Conservation (phyloP, 1,139 yeast species). For the Nematodospora anomalae region DNA sequence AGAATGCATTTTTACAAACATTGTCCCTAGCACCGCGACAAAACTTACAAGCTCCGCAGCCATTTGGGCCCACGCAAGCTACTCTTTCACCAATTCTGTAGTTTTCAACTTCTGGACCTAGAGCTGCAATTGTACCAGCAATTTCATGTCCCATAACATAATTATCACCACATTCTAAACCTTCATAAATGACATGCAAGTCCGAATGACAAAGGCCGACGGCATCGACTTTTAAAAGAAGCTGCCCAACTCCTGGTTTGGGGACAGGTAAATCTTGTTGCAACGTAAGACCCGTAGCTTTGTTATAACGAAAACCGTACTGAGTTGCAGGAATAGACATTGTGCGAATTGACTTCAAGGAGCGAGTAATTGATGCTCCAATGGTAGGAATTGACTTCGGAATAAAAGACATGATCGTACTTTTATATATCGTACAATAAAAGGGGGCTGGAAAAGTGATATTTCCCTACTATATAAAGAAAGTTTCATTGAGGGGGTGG, state of each 20-base stretch:
- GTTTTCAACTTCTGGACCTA: slow-evolving; percentile 11
- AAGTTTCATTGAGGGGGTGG: too few species aligned
- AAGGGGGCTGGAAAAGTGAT: too few species aligned
- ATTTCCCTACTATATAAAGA: too few species aligned
- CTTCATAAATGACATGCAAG: slow-evolving; percentile 29
- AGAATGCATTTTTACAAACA: slow-evolving; percentile 27
- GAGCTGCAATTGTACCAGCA: slow-evolving; percentile 34
- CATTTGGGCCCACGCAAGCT: slow-evolving; percentile 18
- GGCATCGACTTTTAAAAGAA: slow-evolving; percentile 42
- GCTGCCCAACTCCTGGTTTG: slow-evolving; percentile 29
- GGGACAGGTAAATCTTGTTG: slow-evolving; percentile 25
- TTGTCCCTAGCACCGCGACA: slow-evolving; percentile 42
- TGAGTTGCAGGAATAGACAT: slow-evolving; percentile 18
- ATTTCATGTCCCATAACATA: slow-evolving; percentile 49
- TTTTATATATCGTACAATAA: too few species aligned
- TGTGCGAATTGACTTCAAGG: slow-evolving; percentile 7
- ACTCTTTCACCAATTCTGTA: slow-evolving; percentile 17
- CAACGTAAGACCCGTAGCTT: slow-evolving; percentile 14
- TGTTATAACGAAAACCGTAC: slow-evolving; percentile 14
- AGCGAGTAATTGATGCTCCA: not conserved
- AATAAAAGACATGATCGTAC: too few species aligned
- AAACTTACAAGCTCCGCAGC: slow-evolving; percentile 15
- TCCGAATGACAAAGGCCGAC: slow-evolving; percentile 50
- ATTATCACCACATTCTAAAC: slow-evolving; percentile 24
- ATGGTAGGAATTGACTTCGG: not conserved